Evolutionary conservation across 805 yeast genomes (phyloP).

Genomic region (Zygosaccharomyces rouxii): DNA sequence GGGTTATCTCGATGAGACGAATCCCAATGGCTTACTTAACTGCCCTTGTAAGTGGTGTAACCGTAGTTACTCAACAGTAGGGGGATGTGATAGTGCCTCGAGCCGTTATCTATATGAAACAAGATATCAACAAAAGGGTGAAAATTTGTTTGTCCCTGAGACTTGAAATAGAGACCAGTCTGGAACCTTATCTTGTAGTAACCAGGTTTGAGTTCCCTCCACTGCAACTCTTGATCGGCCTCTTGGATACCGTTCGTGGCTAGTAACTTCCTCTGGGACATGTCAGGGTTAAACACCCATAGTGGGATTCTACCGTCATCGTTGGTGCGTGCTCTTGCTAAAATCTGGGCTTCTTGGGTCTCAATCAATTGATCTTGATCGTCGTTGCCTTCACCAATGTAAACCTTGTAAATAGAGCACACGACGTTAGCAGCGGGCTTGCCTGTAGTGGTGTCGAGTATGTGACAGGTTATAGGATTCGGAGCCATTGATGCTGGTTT

Average conservation of each 20-base stretch:
- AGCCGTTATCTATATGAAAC: conserved; percentile 55
- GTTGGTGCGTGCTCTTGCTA: conserved; percentile 71
- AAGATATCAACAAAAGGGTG: conserved; percentile 85
- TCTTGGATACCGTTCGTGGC: conserved; percentile 34
- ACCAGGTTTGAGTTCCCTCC: conserved; percentile 55
- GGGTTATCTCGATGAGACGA: too few species aligned
- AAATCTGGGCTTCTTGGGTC: conserved; percentile 37
- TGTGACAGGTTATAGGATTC: conserved; percentile 78
- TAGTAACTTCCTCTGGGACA: conserved; percentile 11
- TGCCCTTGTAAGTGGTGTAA: conserved; percentile 88
- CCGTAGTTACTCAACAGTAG: conserved; percentile 78
- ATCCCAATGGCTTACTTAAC: conserved; percentile 35
- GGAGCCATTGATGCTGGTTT: background rate
- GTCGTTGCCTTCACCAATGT: conserved; percentile 17
- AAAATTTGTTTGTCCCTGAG: conserved; percentile 48
- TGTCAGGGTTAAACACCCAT: conserved; percentile 53
- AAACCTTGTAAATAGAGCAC: conserved; percentile 50
- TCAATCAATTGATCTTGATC: conserved; percentile 28
- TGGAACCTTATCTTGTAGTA: conserved; percentile 72
- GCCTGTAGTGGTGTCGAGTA: conserved; percentile 79
- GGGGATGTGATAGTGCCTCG: conserved; percentile 86
- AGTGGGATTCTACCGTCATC: conserved; percentile 71
- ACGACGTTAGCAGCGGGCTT: conserved; percentile 75
- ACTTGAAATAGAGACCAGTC: conserved; percentile 60
- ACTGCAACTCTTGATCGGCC: conserved; percentile 25